Conservation (phyloP, 2,329 filamentous ascomycete genomes). For the Cladorrhinum sp. region DNA sequence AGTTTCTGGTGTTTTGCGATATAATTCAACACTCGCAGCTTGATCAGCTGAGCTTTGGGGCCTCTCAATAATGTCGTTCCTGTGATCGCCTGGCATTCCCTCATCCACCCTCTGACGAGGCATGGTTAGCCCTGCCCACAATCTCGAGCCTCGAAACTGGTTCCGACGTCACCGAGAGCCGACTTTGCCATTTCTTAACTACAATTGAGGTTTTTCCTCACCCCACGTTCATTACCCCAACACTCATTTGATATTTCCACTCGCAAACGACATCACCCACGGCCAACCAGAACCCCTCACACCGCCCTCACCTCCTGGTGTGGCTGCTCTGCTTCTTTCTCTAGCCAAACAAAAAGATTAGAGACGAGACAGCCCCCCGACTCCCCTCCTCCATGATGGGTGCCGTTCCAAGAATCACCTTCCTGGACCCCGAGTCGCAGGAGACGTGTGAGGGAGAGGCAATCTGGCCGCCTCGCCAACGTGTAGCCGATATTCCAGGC, state of each 20-base stretch:
- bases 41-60: neutral
- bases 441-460: neutral
- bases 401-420: conserved; percentile 12
- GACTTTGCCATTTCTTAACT: neutral
- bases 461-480: conserved; percentile 4
- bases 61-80: neutral
- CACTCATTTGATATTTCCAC: neutral
- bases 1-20: neutral
- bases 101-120: neutral
- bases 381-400: conserved; percentile 9
- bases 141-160: neutral
- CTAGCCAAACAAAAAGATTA: neutral
- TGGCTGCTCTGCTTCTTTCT: neutral
- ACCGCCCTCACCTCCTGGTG: neutral
- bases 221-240: neutral
- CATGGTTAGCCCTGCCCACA: conserved; percentile 6
- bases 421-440: conserved; percentile 9
- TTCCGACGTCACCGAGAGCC: neutral
- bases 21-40: neutral
- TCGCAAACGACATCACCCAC: neutral
- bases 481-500: neutral
- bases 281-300: neutral
- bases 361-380: neutral
- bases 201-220: neutral
- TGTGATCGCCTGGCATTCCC: neutral